These are phyloP conservation scores for Arxiozyma bovina DNA, from an alignment of 1,139 yeast genomes.

Conservation along the genomic window DNA sequence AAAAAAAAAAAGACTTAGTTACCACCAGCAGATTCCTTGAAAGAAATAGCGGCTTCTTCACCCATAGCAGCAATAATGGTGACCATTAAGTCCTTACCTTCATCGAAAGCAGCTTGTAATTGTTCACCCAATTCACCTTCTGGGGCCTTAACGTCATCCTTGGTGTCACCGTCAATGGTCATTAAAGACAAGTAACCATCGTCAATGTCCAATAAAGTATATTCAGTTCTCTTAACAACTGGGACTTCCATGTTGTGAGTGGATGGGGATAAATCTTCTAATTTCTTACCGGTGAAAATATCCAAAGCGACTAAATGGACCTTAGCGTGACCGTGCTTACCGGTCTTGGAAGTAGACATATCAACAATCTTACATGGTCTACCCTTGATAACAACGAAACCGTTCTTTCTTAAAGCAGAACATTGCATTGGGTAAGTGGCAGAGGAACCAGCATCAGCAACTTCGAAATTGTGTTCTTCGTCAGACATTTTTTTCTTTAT, in stretches of 20 bases:
- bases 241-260: conserved; percentile 99
- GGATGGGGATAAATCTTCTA: conserved; percentile 99
- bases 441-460: conserved; percentile 99
- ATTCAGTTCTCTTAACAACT: conserved; percentile 90
- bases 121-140: conserved; percentile 95
- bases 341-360: conserved; percentile 99
- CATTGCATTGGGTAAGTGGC: conserved; percentile 98
- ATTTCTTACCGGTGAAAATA: conserved; percentile 98
- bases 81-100: conserved; percentile 93
- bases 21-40: conserved; percentile 88
- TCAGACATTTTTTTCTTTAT: no score
- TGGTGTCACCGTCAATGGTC: conserved; percentile 96
- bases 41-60: conserved; percentile 97
- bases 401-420: conserved; percentile 99
- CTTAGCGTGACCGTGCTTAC: conserved; percentile 99
- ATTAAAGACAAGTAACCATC: conserved; percentile 96
- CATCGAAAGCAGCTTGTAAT: conserved; percentile 87
- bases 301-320: conserved; percentile 98
- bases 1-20: conserved; percentile 22
- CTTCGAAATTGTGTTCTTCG: conserved; percentile 88
- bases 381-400: conserved; percentile 96
- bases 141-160: conserved; percentile 98
- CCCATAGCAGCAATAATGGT: conserved; percentile 97
- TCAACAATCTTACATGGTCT: conserved; percentile 99
- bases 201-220: conserved; percentile 94